Evolutionary conservation across 1,284 basidiomycete species (phyloP), one percentile per base, ranked within the genome.

Genomic region (Ustilago lituana): DNA sequence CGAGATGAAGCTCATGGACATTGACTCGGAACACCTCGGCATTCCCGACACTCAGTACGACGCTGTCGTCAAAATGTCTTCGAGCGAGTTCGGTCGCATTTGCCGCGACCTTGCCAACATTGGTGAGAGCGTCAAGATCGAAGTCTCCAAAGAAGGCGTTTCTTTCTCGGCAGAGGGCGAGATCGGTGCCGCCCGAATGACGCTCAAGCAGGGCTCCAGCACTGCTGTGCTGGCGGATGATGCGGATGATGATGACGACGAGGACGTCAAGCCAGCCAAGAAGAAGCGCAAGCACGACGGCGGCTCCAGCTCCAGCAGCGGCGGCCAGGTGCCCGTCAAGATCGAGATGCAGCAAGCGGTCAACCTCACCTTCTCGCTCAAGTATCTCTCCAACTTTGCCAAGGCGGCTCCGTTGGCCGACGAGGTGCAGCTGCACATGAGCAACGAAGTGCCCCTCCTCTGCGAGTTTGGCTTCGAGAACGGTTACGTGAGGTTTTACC

Each of bases 1-100:
- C 84, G 94, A 97, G 79, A 93, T 99, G 90, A 98, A 98, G 84
- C 88, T 98, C 53, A 98, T 99, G 94, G 96, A 98, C 80, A 99
- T 99, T 78, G 95, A 99, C 53, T 69, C 84, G 31, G 96, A 98
- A 84, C 90, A 90, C 57, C 90, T 98, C 52, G 91, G 92, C 48
- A 98, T 98, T 77, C 96, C 96, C n/a, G 94, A 98, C 75, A 99
- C 96, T 3, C 91, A 94, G 65, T 99, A 98, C 84, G 95, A 98
- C 79, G 93, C 93, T 17, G 90, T 91, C 50, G 89, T 98, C 54
- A 90, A 89, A 27, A 90, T 99, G 88, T 88, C 91, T 8, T 89
- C 93, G 0, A 70, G 86, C 46, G 96, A 98, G 83, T 97, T 98
- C 82, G 85, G 89, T 27, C 89, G 94, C 51, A 98, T 98, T 82